Base-by-base conservation (phyloP, 83 land plant species). In the Picea engelmannii region DNA sequence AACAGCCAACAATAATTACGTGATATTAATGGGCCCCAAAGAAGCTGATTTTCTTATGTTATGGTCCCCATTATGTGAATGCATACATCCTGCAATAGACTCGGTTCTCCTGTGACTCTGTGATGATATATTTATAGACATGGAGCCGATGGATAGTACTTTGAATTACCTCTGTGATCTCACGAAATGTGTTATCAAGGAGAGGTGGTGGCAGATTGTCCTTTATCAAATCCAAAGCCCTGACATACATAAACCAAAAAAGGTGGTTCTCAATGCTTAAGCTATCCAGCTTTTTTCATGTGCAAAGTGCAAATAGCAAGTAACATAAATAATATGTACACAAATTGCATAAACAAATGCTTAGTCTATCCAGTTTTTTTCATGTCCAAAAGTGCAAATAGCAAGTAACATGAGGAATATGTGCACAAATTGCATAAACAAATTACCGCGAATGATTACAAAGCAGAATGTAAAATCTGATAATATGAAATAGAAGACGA, bases 401-500 rank as follows among this genome's bases (percentile, higher is more conserved):
- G 49, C 21, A 25, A 49, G 1, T 11, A 21, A 75, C 35, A 49
- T 55, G 23, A 68, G 38, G 44, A 17, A 68, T 49, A 49, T 5
- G 73, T 31, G 6, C n/a, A 35, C 40, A 68, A 68, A 35, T 16
- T 38, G 17, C 73, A 68, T 16, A 12, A 25, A 35, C 8, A 63
- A 35, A 24, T 83, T 84, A 88, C 93, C 85, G 79, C 15, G 76
- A 61, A 81, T 88, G 76, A 55, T 82, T 80, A 68, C 89, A 91
- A 12, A 86, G 84, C 20, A 91, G 80, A 38, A 82, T 75, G 66
- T 86, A 88, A 81, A 89, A 86, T 73, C 91, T 83, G 78, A 91
- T 82, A 58, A 86, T 79, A 79, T 88, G 93, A 73, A 86, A 91
- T 27, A 91, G 83, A 12, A 86, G 84, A 55, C 93, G 89, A n/a